Evolutionary conservation across 2,329 filamentous ascomycete genomes (phyloP).

Genomic region (Sclerotinia subarctica): DNA sequence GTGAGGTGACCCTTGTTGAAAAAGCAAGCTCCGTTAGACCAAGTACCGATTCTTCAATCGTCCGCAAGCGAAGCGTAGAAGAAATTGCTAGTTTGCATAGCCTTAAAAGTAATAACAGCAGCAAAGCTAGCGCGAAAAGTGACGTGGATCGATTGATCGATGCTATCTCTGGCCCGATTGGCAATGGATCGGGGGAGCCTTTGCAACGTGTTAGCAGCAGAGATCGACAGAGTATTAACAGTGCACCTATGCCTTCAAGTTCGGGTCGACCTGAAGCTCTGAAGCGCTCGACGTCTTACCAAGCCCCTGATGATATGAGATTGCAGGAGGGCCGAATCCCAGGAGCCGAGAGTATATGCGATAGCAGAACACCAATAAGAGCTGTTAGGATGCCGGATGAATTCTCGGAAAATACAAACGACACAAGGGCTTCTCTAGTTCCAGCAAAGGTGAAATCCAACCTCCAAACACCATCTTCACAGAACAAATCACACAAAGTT

Average conservation of each 20-base stretch:
- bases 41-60: background rate
- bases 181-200: conserved; percentile 42
- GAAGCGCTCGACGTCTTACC: conserved; percentile 30
- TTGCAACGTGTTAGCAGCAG: conserved; percentile 28
- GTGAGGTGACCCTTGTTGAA: conserved; percentile 63
- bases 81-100: conserved; percentile 32
- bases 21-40: conserved; percentile 39
- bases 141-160: conserved; percentile 70
- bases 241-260: background rate
- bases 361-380: conserved; percentile 44
- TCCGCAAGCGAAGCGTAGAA: conserved; percentile 29
- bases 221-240: conserved; percentile 24
- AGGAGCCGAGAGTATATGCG: conserved; percentile 42
- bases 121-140: conserved; percentile 42
- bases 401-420: conserved; percentile 23
- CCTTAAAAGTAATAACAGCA: conserved; percentile 33
- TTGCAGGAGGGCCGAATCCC: conserved; percentile 37
- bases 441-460: conserved; percentile 28
- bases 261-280: conserved; percentile 20
- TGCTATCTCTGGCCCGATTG: conserved; percentile 62
- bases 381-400: conserved; percentile 49
- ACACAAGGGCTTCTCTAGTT: background rate
- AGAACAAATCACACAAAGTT: background rate
- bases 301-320: conserved; percentile 27
- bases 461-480: conserved; percentile 20